A percentile compares a stretch with the other conserved stretches of the same genome.
These are phyloP conservation scores for Paecilomyces dactylethromorphus DNA, from an alignment of 2,329 filamentous ascomycete species.

Conservation along the genomic window DNA sequence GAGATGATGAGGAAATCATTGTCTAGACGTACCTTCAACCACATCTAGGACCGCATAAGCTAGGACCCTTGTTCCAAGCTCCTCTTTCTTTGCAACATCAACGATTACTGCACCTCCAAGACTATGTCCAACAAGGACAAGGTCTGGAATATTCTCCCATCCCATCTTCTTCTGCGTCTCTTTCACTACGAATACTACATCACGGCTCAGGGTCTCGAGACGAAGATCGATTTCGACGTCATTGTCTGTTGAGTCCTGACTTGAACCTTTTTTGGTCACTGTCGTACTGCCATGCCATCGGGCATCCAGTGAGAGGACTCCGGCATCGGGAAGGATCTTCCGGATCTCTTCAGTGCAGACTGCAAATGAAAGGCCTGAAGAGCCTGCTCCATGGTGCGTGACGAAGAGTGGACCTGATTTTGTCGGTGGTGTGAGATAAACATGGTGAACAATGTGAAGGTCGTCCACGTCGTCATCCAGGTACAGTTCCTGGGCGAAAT, in stretches of 20 bases:
- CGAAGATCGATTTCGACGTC: constrained; percentile 56
- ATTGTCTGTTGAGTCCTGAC: constrained; percentile 17
- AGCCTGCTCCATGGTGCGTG: constrained; percentile 90
- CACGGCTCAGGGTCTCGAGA: constrained; percentile 64
- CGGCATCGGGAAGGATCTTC: constrained; percentile 69
- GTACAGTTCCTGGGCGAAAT: constrained; percentile 82
- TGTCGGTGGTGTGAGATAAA: constrained; percentile 74
- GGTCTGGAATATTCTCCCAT: constrained; percentile 67
- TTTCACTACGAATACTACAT: constrained; percentile 64
- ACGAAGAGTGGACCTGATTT: constrained; percentile 77
- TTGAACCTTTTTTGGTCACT: constrained; percentile 19
- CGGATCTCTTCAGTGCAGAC: constrained; percentile 70
- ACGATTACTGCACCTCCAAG: constrained; percentile 88
- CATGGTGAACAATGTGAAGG: constrained; percentile 63
- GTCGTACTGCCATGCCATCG: constrained; percentile 73
- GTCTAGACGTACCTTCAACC: constrained; percentile 58
- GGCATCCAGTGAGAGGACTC: constrained; percentile 78
- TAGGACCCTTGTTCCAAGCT: constrained; percentile 62
- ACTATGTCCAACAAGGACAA: constrained; percentile 84
- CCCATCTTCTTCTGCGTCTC: constrained; percentile 61
- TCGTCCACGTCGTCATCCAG: constrained; percentile 41
- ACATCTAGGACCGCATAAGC: constrained; percentile 91
- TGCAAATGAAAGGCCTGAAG: constrained; percentile 87
- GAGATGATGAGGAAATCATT: not conserved
- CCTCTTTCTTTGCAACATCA: constrained; percentile 64